A percentile compares a stretch with the other conserved stretches of the same genome.
These are phyloP conservation scores for Berkeleyomyces rouxiae DNA, from an alignment of 2,329 filamentous ascomycete genomes.

Conservation along the genomic window DNA sequence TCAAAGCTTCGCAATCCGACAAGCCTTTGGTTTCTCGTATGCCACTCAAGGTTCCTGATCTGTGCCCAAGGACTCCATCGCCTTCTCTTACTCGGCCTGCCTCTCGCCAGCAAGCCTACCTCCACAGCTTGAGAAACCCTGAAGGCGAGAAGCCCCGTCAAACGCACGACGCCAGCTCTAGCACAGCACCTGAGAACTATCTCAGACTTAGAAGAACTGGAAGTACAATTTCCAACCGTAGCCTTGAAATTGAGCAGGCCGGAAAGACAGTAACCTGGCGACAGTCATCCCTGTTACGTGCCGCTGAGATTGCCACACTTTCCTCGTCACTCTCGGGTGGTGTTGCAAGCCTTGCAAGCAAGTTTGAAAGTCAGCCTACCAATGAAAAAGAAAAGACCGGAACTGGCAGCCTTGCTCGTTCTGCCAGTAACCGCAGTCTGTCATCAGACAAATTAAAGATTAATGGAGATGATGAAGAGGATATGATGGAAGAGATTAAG, in stretches of 20 bases:
- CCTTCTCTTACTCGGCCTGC: slow-evolving; percentile 3
- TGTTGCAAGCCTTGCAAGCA: slow-evolving; percentile 22
- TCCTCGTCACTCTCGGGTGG: slow-evolving; percentile 19
- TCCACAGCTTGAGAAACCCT: slow-evolving; percentile 5
- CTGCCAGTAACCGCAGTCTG: slow-evolving; percentile 1
- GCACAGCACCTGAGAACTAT: background rate
- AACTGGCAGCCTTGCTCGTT: background rate
- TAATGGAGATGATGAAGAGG: background rate
- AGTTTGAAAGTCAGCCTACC: slow-evolving; percentile 18
- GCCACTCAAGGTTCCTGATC: slow-evolving; percentile 5
- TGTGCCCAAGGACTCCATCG: background rate
- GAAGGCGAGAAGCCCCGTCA: background rate
- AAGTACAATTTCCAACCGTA: slow-evolving; percentile 6
- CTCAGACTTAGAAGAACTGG: slow-evolving; percentile 3
- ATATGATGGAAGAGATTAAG: background rate
- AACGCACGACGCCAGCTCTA: background rate
- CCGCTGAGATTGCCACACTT: slow-evolving; percentile 16
- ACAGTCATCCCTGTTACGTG: slow-evolving; percentile 6
- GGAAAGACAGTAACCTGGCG: slow-evolving; percentile 3
- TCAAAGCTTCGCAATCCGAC: background rate
- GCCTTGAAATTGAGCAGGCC: slow-evolving; percentile 9
- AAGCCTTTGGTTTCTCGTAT: slow-evolving; percentile 1
- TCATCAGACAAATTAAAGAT: slow-evolving; percentile 1
- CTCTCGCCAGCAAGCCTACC: slow-evolving; percentile 4
- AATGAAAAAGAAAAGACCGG: background rate